Conservation (phyloP, 495 filamentous ascomycete species). For the Trichodelitschia bisporula region DNA sequence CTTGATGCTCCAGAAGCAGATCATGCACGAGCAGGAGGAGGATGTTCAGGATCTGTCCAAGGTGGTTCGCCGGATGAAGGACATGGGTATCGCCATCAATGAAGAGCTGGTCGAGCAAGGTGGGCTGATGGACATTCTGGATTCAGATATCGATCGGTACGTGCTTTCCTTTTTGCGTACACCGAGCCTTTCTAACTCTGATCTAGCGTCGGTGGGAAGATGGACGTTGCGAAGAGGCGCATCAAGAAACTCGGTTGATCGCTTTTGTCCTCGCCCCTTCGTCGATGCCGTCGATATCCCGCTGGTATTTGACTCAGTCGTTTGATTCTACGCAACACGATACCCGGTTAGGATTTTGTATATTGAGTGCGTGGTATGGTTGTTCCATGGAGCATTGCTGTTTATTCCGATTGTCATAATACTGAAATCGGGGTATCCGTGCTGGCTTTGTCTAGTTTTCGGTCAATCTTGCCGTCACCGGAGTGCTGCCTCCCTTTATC, state of each 20-base stretch:
- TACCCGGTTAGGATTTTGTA: too few relatives aligned
- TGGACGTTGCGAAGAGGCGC: conserved; percentile 60
- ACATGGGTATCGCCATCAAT: conserved; percentile 67
- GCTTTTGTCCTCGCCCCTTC: neutral
- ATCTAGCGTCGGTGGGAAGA: conserved; percentile 40
- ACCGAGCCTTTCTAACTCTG: conserved; percentile 8
- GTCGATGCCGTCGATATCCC: too few relatives aligned
- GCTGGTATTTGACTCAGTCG: too few relatives aligned
- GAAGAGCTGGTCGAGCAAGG: conserved; percentile 70
- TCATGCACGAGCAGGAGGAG: conserved; percentile 69
- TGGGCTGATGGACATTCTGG: conserved; percentile 47
- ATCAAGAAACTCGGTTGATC: conserved; percentile 45
- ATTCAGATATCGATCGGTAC: conserved; percentile 45
- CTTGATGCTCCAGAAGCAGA: conserved; percentile 56
- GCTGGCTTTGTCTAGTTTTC: too few relatives aligned
- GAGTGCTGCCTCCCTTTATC: too few relatives aligned
- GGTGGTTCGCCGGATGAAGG: conserved; percentile 56
- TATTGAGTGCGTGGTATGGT: conserved; percentile 1
- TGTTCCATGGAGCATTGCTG: too few relatives aligned
- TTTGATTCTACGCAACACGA: too few relatives aligned
- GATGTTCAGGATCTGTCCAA: conserved; percentile 51
- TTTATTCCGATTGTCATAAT: too few relatives aligned
- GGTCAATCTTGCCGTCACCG: too few relatives aligned
- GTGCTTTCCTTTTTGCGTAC: conserved; percentile 7
- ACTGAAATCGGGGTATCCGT: too few relatives aligned